Percentiles rank a stretch among this genome's conserved stretches.
These are phyloP conservation scores for Lachancea quebecensis DNA, from an alignment of 805 yeast species.

Conservation along the genomic window DNA sequence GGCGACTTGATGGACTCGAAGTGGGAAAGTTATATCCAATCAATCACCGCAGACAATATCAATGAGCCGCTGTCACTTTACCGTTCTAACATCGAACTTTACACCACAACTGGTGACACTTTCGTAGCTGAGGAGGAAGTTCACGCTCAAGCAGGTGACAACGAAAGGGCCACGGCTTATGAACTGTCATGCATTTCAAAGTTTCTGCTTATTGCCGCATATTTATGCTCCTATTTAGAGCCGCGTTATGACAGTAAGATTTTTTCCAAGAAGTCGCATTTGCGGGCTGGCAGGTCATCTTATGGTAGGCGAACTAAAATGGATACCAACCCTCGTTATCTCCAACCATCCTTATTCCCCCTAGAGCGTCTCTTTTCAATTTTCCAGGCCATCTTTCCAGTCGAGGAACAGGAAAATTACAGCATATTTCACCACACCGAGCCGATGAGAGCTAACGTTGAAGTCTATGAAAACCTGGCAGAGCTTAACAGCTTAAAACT, in stretches of 20 bases:
- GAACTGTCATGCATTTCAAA: slow-evolving; percentile 58
- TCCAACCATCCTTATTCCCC: slow-evolving; percentile 69
- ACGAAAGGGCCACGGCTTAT: slow-evolving; percentile 16
- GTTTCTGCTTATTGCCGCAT: slow-evolving; percentile 72
- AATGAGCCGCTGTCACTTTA: slow-evolving; percentile 26
- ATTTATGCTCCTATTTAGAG: slow-evolving; percentile 72
- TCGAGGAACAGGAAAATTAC: slow-evolving; percentile 31
- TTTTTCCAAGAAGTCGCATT: slow-evolving; percentile 47
- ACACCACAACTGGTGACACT: slow-evolving; percentile 31
- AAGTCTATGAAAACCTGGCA: slow-evolving; percentile 51
- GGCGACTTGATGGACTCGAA: slow-evolving; percentile 27
- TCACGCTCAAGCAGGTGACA: slow-evolving; percentile 9
- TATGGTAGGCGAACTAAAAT: slow-evolving; percentile 38
- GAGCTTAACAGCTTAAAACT: slow-evolving; percentile 51
- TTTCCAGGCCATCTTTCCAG: slow-evolving; percentile 57
- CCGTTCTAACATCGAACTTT: slow-evolving; percentile 26
- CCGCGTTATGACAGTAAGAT: slow-evolving; percentile 60
- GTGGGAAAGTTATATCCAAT: slow-evolving; percentile 22
- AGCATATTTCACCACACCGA: slow-evolving; percentile 11
- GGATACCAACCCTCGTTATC: slow-evolving; percentile 50
- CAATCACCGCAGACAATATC: slow-evolving; percentile 16
- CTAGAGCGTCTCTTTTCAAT: slow-evolving; percentile 78
- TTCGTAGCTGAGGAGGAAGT: slow-evolving; percentile 16
- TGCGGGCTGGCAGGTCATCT: slow-evolving; percentile 41
- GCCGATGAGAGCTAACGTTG: slow-evolving; percentile 37